phyloP scores from a whole-genome alignment of 129 eudicot species.

The Heracleum sosnowskyi region DNA sequence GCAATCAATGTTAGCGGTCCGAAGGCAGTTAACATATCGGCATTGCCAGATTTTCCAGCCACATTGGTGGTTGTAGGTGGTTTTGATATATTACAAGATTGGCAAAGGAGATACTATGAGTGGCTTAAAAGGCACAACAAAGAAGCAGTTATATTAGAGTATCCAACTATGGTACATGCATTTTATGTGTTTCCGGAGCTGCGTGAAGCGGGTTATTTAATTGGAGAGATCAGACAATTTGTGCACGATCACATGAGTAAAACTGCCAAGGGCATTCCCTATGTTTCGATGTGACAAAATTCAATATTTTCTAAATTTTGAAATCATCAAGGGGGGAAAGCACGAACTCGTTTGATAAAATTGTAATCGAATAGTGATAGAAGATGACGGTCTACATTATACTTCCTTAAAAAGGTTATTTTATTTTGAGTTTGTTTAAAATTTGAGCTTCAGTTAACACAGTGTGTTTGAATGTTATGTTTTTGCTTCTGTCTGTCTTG shows the following conservation, averaged over 20 bases:
- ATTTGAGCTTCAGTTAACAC: no score
- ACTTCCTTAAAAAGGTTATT: no score
- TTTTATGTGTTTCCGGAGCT: slow-evolving; percentile 24
- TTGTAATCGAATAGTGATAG: no score
- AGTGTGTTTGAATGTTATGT: no score
- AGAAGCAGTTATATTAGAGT: slow-evolving; percentile 17
- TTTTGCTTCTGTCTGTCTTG: no score
- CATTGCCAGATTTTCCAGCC: slow-evolving; percentile 6
- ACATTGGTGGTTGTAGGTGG: slow-evolving; percentile 8
- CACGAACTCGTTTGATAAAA: no score
- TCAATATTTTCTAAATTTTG: no score
- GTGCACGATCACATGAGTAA: slow-evolving; percentile 1
- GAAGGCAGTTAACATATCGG: slow-evolving; percentile 21
- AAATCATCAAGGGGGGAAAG: no score
- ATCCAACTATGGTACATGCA: slow-evolving; percentile 13
- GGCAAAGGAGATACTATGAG: slow-evolving; percentile 20
- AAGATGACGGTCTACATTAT: no score
- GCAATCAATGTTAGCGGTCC: slow-evolving; percentile 36
- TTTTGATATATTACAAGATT: slow-evolving; percentile 18
- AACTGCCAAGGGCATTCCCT: neutral
- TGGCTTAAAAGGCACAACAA: slow-evolving; percentile 9
- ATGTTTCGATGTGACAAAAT: neutral
- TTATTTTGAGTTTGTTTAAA: no score
- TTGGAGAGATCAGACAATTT: slow-evolving; percentile 14
- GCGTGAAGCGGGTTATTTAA: slow-evolving; percentile 1